Evolutionary conservation across 139 green algal species (phyloP).

Genomic region (Closterium sp.): DNA sequence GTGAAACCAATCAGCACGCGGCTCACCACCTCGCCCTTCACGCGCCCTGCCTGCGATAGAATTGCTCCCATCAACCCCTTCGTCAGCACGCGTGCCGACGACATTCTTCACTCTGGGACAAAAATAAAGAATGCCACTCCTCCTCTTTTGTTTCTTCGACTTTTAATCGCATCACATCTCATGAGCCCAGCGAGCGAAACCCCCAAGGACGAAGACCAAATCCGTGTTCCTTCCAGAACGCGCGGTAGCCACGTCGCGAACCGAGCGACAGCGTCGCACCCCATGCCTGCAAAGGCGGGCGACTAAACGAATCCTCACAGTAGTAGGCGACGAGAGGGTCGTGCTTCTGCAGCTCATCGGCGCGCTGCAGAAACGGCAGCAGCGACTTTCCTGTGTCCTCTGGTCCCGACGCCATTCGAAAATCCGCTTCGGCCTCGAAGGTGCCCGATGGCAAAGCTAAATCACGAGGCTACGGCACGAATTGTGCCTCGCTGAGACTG

Average conservation of each 20-base stretch:
- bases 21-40: background rate
- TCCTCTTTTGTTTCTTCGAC: background rate
- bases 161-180: too few species aligned
- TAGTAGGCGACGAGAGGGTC: conserved; percentile 52
- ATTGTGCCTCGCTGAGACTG: background rate
- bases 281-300: background rate
- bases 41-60: background rate
- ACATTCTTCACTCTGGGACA: background rate
- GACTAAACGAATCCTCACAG: conserved; percentile 16
- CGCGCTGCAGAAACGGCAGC: conserved; percentile 48
- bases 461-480: background rate
- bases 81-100: background rate
- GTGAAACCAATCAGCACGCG: background rate
- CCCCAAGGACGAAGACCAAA: too few species aligned
- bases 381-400: conserved; percentile 9
- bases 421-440: background rate
- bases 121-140: background rate
- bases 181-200: too few species aligned
- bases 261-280: background rate
- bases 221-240: too few species aligned
- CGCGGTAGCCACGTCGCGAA: background rate
- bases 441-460: background rate
- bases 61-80: background rate
- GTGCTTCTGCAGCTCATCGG: conserved; percentile 54
- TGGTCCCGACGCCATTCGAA: background rate